Base-by-base conservation (phyloP, 176 grass and related monocot genomes). In the Oryza officinalis region DNA sequence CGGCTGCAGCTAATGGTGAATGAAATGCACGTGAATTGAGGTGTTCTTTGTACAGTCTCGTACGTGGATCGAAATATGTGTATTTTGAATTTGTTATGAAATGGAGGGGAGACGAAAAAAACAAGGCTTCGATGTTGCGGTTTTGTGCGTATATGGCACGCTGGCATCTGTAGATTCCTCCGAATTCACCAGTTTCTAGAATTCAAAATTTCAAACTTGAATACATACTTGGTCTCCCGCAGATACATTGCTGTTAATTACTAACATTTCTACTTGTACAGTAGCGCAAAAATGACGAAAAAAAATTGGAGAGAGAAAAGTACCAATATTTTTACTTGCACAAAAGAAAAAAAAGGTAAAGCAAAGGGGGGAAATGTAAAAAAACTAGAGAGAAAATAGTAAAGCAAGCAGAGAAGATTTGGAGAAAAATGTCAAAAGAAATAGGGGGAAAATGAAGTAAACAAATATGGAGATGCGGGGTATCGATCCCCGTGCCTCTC, bases 401-500 rank as follows among this genome's bases (percentile, higher is more conserved):
- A 38, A 9, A 38, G 37, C 37, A 38, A 8, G 37, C 7, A 1
- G 37, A 38, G 30, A 30, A 30, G 2, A 30, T n/a, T n/a, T 30
- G 30, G 30, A 30, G 2, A 38, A 10, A 41, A 41, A 41, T 11
- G 40, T 10, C 10, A 41, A 41, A 41, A 41, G n/a, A 40, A 10
- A 2, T 0, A 10, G 5, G 33, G 5, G 33, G 5, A 43, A 43
- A 43, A n/a, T n/a, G n/a, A n/a, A n/a, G n/a, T n/a, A 35, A 35
- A 35, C 33, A 6, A 41, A 41, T 41, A 20, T 61, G 88, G 92
- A 97, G 92, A 97, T 89, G 90, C 83, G 76, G 92, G 83, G 87
- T 89, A 94, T 97, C 85, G 86, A 92, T 97, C 87, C 94, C 89
- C 89, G 85, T 94, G 50, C 94, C 85, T 97, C 89, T 94, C 91